Evolutionary conservation across 1,139 yeast species (phyloP), one percentile per base, ranked within the genome.

Genomic region (Yamadazyma diddensiae): DNA sequence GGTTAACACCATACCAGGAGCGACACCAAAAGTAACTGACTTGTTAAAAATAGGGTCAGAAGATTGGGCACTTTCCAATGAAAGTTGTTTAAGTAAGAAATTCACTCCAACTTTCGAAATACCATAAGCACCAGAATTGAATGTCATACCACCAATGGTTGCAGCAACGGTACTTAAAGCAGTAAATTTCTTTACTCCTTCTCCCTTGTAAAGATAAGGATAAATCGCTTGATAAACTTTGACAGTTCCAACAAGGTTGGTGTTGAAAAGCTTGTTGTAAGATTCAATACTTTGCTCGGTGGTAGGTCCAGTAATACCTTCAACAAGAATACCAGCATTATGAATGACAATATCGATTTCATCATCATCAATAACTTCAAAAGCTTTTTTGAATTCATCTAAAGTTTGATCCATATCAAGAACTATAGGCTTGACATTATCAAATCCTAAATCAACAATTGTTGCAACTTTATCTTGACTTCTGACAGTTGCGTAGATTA

Each of bases 1-100:
- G 22, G 59, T 58, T 11, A 44, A 35, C n/a, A 53, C 62, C 24
- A 49, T 28, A 3, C 69, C 69, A 9, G 70, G 69, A 23, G 55
- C 55, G 22, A 58, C 36, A 9, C 57, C 26, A 10, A 28, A 19
- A 8, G 29, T 9, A 13, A 35, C 19, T 5, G 36, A 28, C 6
- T 26, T 14, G 9, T 26, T 26, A 15, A 25, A 9, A 5, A 26
- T 19, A 9, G 21, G 13, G 13, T 84, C 80, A 2, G 10, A 25
- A 6, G 20, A 12, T 59, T 52, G 5, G 81, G 76, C 30, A 17
- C 29, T 30, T 14, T 38, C 39, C 7, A 15, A 11, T 2, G 33
- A 6, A 15, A 33, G 14, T 17, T 35, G 37, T 16, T 26, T 38
- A 14, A 26, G 11, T 9, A 33, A 25, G 24, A 25, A 36, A 23